Conservation (phyloP, 352 stramenopile species). For the Globisporangium irregulare region DNA sequence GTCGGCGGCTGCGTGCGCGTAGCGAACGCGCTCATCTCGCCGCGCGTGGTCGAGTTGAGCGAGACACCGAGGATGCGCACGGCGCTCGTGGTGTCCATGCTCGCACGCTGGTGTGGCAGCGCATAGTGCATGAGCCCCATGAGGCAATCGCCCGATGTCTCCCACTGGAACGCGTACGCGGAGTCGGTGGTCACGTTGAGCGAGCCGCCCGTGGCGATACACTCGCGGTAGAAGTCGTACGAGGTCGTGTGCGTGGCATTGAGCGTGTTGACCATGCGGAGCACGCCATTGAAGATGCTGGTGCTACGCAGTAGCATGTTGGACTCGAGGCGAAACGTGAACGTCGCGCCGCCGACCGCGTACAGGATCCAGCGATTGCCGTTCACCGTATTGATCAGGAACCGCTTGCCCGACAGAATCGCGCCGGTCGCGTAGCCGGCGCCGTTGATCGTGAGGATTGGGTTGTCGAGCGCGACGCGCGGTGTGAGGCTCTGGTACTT, state of each 20-base stretch:
- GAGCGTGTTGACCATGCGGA: constrained; percentile 45
- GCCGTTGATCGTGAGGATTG: constrained; percentile 55
- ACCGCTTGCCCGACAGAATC: constrained; percentile 36
- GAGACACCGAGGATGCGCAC: constrained; percentile 36
- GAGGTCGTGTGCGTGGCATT: constrained; percentile 35
- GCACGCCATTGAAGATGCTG: constrained; percentile 34
- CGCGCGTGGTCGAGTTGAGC: constrained; percentile 49
- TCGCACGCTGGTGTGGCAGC: constrained; percentile 54
- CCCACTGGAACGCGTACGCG: constrained; percentile 60
- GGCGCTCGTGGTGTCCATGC: constrained; percentile 34
- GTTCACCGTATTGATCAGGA: constrained; percentile 50
- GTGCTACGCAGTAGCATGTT: constrained; percentile 39
- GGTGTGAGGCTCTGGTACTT: constrained; percentile 56
- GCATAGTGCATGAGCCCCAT: constrained; percentile 63
- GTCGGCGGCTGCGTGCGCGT: constrained; percentile 34
- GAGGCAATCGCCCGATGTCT: constrained; percentile 48
- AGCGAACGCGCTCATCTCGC: constrained; percentile 49
- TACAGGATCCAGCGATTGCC: constrained; percentile 64
- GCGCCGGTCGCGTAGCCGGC: constrained; percentile 22
- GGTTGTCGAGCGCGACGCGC: constrained; percentile 44
- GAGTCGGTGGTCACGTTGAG: constrained; percentile 41
- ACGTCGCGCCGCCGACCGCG: constrained; percentile 19
- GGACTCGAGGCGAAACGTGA: constrained; percentile 41
- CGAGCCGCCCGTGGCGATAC: constrained; percentile 49
- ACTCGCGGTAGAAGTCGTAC: constrained; percentile 65